Evolutionary conservation across 441 rosid species (phyloP).

Genomic region (Populus hybrid): DNA sequence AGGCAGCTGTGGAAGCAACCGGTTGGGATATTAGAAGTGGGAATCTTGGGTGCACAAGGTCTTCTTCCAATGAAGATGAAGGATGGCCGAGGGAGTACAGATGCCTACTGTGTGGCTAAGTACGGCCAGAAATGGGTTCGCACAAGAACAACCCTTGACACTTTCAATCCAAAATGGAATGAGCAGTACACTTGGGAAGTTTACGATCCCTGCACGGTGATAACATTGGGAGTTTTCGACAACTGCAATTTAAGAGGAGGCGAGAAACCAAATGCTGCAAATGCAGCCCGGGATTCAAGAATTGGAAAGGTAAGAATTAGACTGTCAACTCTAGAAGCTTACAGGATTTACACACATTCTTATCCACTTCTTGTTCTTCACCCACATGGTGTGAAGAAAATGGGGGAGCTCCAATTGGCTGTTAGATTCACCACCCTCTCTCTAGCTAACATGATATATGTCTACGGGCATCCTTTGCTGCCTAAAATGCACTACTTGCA

Average conservation of each 20-base stretch:
- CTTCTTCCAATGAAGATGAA: constrained; percentile 72
- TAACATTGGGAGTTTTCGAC: constrained; percentile 81
- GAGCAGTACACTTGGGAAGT: constrained; percentile 99
- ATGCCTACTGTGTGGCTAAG: constrained; percentile 92
- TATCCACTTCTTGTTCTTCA: constrained; percentile 82
- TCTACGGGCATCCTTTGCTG: constrained; percentile 73
- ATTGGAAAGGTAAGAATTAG: constrained; percentile 89
- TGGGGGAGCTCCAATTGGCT: constrained; percentile 80
- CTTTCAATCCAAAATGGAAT: constrained; percentile 75
- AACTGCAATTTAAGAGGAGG: constrained; percentile 66
- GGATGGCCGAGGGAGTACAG: constrained; percentile 75
- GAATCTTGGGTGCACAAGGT: constrained; percentile 75
- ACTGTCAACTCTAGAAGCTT: constrained; percentile 77
- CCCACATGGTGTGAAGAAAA: constrained; percentile 75
- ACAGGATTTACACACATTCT: constrained; percentile 74
- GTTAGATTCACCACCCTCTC: constrained; percentile 74
- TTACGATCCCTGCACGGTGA: constrained; percentile 83
- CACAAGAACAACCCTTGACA: constrained; percentile 75
- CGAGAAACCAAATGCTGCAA: constrained; percentile 38
- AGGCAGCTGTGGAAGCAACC: constrained; percentile 80
- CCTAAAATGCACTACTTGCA: constrained; percentile 92
- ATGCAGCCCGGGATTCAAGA: constrained; percentile 41
- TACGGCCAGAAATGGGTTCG: constrained; percentile 97
- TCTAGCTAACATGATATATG: constrained; percentile 64
- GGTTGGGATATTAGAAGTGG: constrained; percentile 77